Conservation (phyloP, 1,284 basidiomycete species). For the Sanghuangporus baumii region DNA sequence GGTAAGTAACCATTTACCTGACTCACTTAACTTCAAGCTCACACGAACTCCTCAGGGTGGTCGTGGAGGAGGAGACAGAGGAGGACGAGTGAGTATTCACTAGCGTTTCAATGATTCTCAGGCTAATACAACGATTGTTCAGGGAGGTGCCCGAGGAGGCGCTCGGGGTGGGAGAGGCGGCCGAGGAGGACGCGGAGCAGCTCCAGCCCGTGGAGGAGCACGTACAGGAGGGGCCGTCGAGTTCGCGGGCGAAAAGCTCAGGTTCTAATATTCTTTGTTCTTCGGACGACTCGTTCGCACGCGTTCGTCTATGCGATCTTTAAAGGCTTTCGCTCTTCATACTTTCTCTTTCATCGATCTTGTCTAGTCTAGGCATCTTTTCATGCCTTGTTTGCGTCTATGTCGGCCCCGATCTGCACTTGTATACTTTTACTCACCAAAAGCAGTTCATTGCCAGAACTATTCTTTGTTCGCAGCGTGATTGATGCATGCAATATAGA, state of each 20-base stretch:
- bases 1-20: conserved; percentile 24
- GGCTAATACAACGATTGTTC: conserved; percentile 12
- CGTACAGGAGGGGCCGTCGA: conserved; percentile 71
- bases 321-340: not conserved
- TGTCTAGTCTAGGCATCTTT: not conserved
- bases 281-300: not conserved
- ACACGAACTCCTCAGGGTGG: conserved; percentile 27
- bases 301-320: not conserved
- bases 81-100: conserved; percentile 29
- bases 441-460: conserved; percentile 1
- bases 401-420: not conserved
- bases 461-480: not conserved
- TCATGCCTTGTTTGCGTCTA: not conserved
- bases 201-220: conserved; percentile 34
- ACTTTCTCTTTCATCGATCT: not conserved
- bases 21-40: not conserved
- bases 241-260: conserved; percentile 79
- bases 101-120: conserved; percentile 3
- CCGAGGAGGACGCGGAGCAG: conserved; percentile 29
- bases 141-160: conserved; percentile 32
- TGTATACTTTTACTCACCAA: not conserved
- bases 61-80: conserved; percentile 33
- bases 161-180: conserved; percentile 39
- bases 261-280: conserved; percentile 39
- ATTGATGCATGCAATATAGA: not conserved